phyloP scores from a whole-genome alignment of 164 flowering plant genomes.

The Vitis amurensis region DNA sequence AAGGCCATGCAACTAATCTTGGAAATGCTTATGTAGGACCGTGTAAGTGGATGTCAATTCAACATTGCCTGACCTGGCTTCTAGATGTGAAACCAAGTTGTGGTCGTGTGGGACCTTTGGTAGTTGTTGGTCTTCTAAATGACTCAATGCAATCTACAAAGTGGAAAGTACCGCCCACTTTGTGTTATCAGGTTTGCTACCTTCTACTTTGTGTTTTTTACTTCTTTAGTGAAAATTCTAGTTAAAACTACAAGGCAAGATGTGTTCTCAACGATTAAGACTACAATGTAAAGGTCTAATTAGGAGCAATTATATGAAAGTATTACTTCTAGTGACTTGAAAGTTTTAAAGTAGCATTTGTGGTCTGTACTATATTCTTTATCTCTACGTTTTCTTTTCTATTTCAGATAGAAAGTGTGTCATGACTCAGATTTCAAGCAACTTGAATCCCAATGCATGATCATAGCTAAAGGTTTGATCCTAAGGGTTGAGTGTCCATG shows the following conservation, averaged over 20 bases:
- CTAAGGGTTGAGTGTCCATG: too few relatives aligned
- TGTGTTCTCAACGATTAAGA: neutral
- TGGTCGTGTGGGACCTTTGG: constrained; percentile 77
- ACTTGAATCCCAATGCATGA: too few relatives aligned
- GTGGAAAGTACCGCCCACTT: constrained; percentile 38
- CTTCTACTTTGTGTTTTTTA: neutral
- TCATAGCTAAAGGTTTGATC: too few relatives aligned
- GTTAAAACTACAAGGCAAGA: neutral
- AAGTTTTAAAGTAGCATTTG: neutral
- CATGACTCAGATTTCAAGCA: too few relatives aligned
- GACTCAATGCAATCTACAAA: constrained; percentile 34
- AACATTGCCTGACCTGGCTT: constrained; percentile 51
- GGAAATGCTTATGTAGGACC: constrained; percentile 29
- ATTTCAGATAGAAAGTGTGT: too few relatives aligned
- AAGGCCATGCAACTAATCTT: constrained; percentile 9
- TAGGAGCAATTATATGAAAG: too few relatives aligned
- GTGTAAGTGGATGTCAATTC: constrained; percentile 62
- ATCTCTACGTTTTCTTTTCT: too few relatives aligned
- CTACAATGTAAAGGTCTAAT: too few relatives aligned
- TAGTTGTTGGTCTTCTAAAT: constrained; percentile 54
- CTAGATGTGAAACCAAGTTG: constrained; percentile 51
- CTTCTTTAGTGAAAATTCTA: too few relatives aligned
- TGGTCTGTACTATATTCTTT: neutral
- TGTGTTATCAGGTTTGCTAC: constrained; percentile 59
- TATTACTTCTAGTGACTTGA: too few relatives aligned